These are phyloP conservation scores for Thermochaetoides thermophila DNA, from an alignment of 495 filamentous ascomycete species.

Conservation along the genomic window DNA sequence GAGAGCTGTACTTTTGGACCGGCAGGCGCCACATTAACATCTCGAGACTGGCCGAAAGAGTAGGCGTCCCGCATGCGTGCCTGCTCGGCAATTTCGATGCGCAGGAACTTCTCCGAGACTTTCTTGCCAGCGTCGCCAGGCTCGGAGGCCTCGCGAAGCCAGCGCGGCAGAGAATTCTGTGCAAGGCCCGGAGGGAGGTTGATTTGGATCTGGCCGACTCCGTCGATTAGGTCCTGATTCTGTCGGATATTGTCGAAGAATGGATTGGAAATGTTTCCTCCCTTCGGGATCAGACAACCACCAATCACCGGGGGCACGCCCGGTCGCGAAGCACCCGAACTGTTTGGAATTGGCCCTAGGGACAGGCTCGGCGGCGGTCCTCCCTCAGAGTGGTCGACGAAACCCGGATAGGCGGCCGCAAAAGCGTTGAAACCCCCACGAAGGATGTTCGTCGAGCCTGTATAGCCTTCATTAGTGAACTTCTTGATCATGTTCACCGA, in stretches of 20 bases:
- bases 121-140: slow-evolving; percentile 56
- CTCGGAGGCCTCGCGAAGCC: slow-evolving; percentile 57
- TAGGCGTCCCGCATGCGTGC: slow-evolving; percentile 85
- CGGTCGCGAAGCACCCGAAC: slow-evolving; percentile 13
- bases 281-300: slow-evolving; percentile 68
- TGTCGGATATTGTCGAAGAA: slow-evolving; percentile 96
- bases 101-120: slow-evolving; percentile 71
- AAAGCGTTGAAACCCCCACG: slow-evolving; percentile 43
- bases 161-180: slow-evolving; percentile 48
- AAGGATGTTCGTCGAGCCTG: slow-evolving; percentile 56
- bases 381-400: slow-evolving; percentile 32
- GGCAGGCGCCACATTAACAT: background rate
- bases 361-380: slow-evolving; percentile 24
- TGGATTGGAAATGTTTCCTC: slow-evolving; percentile 55
- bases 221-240: slow-evolving; percentile 89
- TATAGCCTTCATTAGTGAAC: slow-evolving; percentile 73
- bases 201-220: slow-evolving; percentile 79
- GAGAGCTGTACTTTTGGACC: slow-evolving; percentile 42
- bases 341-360: slow-evolving; percentile 18
- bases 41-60: slow-evolving; percentile 31
- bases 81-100: slow-evolving; percentile 73
- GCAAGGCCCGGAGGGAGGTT: slow-evolving; percentile 47
- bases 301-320: slow-evolving; percentile 65
- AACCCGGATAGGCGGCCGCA: slow-evolving; percentile 27
- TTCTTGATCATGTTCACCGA: slow-evolving; percentile 82